Evolutionary conservation across 1,284 basidiomycete species (phyloP), one percentile per base, ranked within the genome.

Genomic region (Puccinia novopanici): DNA sequence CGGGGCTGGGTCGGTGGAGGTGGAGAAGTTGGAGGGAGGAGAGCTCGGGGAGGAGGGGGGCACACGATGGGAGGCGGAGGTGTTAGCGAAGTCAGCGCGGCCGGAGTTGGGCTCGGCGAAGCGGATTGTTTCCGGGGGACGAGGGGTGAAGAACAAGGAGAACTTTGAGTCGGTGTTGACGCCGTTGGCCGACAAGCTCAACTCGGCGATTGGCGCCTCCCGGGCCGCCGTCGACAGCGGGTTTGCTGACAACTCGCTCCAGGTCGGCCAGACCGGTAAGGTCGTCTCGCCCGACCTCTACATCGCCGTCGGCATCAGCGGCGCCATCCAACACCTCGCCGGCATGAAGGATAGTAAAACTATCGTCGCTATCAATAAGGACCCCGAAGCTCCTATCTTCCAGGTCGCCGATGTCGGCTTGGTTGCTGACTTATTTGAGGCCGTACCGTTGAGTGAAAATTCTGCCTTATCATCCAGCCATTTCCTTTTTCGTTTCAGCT

Each of bases 271-370:
- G 88, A 99, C 97, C 0, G 97, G 97, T 81, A 99, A 99, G 87
- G 88, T 89, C 82, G 84, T 87, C 30, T 85, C 93, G 6, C 96
- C 95, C 0, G 93, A 98, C 86, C 88, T 99, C 80, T 99, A 99
- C 87, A 89, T 99, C 85, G 97, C 97, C 19, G 87, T 99, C 71
- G 97, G 97, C 82, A 99, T 99, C 84, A 97, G 94, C 42, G 97
- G 97, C 63, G 97, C 95, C 30, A 99, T 99, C 84, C 97, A 99
- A 87, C 97, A 99, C 88, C 88, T 99, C 82, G 97, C 97, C 40
- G 97, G 97, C 45, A 99, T 99, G 97, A 99, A 99, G 87, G 97
- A 99, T 86, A 95, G 93, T 24, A 99, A 99, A 88, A 89, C 98
- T 84, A 99, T 99, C 83, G 95, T 98, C 40, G 96, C 97, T 9